Percentiles rank a stretch among this genome's conserved stretches.
These are phyloP conservation scores for Striga asiatica DNA, from an alignment of 257 asterid genomes.

Conservation along the genomic window DNA sequence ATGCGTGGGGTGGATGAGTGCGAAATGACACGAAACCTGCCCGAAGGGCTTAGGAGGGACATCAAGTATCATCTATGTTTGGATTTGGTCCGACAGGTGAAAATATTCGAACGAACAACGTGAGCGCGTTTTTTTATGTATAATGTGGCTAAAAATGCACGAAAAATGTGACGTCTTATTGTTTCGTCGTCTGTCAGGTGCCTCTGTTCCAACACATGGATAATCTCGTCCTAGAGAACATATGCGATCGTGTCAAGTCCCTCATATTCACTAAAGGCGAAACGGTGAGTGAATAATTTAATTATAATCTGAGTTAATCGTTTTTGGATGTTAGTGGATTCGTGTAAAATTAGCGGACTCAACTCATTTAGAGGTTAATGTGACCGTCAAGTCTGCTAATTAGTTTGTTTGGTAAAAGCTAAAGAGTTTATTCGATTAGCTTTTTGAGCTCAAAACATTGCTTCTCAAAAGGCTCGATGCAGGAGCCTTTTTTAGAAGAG, in stretches of 20 bases:
- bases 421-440: no score
- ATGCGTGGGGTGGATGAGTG: constrained; percentile 94
- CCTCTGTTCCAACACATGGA: constrained; percentile 98
- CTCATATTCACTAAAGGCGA: constrained; percentile 90
- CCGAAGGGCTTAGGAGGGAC: constrained; percentile 85
- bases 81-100: constrained; percentile 84
- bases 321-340: no score
- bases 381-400: no score
- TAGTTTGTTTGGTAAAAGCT: no score
- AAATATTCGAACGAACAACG: background rate
- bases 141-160: background rate
- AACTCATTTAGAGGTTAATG: no score
- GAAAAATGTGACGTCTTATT: background rate
- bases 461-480: no score
- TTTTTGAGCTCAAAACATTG: no score
- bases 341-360: no score
- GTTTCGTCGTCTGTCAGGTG: constrained; percentile 32
- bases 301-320: no score
- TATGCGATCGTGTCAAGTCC: constrained; percentile 91
- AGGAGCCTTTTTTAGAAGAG: no score
- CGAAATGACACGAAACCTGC: constrained; percentile 81
- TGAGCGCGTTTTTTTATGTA: background rate
- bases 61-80: constrained; percentile 89
- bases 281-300: constrained; percentile 52
- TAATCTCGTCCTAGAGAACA: constrained; percentile 76